Conservation (phyloP, 1,284 basidiomycete species). For the Austroboletus olivaceoglutinosus region DNA sequence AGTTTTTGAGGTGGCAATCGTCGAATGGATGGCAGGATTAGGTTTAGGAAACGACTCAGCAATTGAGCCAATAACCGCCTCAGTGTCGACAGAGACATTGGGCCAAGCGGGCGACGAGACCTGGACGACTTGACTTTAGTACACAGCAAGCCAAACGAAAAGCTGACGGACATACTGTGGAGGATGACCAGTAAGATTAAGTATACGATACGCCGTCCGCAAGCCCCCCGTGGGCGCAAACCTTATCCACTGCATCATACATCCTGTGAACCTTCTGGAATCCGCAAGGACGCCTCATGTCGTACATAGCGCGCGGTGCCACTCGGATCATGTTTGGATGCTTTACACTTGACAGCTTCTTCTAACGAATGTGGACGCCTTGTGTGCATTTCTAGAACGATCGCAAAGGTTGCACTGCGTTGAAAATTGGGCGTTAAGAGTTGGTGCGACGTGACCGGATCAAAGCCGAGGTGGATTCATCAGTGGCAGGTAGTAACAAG, state of each 20-base stretch:
- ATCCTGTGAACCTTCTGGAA: conserved; percentile 7
- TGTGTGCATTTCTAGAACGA: neutral
- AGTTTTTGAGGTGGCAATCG: neutral
- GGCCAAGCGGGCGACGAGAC: neutral
- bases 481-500: too few species aligned
- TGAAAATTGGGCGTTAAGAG: too few species aligned
- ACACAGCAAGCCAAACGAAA: neutral
- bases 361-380: neutral
- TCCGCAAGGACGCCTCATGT: neutral
- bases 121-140: neutral
- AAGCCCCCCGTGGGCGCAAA: neutral
- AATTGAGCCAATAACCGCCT: conserved; percentile 4
- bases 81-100: neutral
- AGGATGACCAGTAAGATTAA: too few species aligned
- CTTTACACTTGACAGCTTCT: neutral
- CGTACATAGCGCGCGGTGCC: neutral
- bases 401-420: neutral
- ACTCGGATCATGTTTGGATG: neutral
- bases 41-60: conserved; percentile 10
- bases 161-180: neutral
- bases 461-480: neutral
- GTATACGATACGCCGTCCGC: too few species aligned
- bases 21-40: neutral
- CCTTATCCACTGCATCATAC: neutral
- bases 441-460: neutral